Evolutionary conservation across 2,329 filamentous ascomycete species (phyloP).

Genomic region (Neoscytalidium dimidiatum): DNA sequence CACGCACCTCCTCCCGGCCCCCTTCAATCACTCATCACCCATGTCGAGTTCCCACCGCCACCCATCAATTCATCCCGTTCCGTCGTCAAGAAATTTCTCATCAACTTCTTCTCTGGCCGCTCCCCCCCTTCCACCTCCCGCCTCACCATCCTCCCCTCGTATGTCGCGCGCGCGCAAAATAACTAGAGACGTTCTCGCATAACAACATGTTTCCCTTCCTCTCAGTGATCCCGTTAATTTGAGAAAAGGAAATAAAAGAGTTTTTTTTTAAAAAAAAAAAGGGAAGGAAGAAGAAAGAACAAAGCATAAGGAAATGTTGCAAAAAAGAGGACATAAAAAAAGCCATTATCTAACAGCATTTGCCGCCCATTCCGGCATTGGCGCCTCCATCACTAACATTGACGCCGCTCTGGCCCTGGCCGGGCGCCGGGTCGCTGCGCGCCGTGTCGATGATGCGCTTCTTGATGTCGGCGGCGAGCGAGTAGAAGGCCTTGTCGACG

Average conservation of each 20-base stretch:
- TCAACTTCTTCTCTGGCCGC: too few relatives aligned
- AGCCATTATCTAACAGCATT: conserved; percentile 36
- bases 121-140: background rate
- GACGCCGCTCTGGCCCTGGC: conserved; percentile 30
- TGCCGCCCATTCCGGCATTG: conserved; percentile 35
- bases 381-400: conserved; percentile 35
- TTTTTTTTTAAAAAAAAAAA: conserved; percentile 1
- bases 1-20: too few relatives aligned
- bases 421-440: conserved; percentile 69
- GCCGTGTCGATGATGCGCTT: conserved; percentile 93
- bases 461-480: conserved; percentile 94
- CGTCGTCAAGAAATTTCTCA: background rate
- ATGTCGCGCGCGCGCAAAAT: background rate
- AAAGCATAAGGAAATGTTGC: background rate
- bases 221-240: conserved; percentile 4
- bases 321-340: background rate
- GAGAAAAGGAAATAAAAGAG: background rate
- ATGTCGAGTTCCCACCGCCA: too few relatives aligned
- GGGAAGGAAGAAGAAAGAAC: background rate
- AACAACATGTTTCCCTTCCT: conserved; percentile 11
- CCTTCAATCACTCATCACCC: too few relatives aligned
- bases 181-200: conserved; percentile 12
- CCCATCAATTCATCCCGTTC: background rate
- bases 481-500: conserved; percentile 98
- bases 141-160: background rate